These are phyloP conservation scores for Adansonia grandidieri DNA, from an alignment of 441 rosid species.

Conservation along the genomic window DNA sequence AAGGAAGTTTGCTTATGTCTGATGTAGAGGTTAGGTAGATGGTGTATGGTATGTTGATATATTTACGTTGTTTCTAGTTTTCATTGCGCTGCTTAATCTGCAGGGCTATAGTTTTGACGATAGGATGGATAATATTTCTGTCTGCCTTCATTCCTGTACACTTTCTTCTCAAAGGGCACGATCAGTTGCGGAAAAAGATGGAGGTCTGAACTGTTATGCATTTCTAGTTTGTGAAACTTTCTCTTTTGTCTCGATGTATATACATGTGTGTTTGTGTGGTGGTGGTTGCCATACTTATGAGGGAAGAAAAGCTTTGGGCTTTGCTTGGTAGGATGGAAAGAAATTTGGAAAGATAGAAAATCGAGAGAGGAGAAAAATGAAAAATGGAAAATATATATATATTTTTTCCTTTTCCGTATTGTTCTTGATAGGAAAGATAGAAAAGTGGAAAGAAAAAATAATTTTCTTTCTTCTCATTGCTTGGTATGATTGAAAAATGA, in stretches of 20 bases:
- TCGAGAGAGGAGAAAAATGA: no score
- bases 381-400: no score
- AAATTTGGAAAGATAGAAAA: no score
- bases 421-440: no score
- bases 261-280: not conserved
- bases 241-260: not conserved
- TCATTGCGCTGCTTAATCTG: constrained; percentile 27
- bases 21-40: constrained; percentile 3
- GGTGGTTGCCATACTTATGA: not conserved
- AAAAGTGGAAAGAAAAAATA: no score
- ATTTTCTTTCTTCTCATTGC: no score
- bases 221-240: constrained; percentile 10
- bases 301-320: not conserved
- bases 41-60: constrained; percentile 16
- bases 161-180: constrained; percentile 76
- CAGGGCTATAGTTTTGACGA: constrained; percentile 79
- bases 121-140: constrained; percentile 93
- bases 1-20: not conserved
- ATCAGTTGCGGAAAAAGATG: constrained; percentile 73
- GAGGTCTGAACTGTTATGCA: constrained; percentile 56
- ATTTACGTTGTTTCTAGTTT: not conserved
- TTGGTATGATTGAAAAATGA: no score
- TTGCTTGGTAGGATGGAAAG: no score
- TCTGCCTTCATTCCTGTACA: constrained; percentile 78
- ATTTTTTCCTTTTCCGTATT: no score